Evolutionary conservation across 306 rosid species (phyloP).

Genomic region (Cucurbita moschata): DNA sequence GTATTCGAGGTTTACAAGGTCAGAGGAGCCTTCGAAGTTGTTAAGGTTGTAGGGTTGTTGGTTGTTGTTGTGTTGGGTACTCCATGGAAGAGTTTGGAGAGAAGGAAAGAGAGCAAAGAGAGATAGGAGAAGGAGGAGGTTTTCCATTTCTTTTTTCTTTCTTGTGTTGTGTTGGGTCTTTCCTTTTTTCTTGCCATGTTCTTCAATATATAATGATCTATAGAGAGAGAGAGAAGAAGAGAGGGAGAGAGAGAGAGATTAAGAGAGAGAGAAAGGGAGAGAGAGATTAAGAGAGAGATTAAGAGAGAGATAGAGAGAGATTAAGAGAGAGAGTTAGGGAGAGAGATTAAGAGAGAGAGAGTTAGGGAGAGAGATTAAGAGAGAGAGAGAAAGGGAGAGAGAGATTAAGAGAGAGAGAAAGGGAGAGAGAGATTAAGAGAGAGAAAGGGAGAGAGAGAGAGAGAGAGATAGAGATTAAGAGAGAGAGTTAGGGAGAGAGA

Average conservation of each 20-base stretch:
- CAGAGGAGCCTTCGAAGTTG: conserved; percentile 41
- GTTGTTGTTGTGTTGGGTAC: conserved; percentile 9
- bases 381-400: neutral
- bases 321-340: neutral
- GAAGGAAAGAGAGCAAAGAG: conserved; percentile 7
- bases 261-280: neutral
- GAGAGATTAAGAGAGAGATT: neutral
- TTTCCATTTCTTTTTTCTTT: conserved; percentile 18
- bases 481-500: no score
- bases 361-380: no score
- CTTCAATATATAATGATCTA: neutral
- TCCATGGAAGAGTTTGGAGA: conserved; percentile 15
- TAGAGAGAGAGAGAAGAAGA: no score
- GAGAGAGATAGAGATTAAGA: no score
- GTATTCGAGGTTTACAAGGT: conserved; percentile 33
- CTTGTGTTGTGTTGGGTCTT: neutral
- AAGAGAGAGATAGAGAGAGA: neutral
- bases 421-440: no score
- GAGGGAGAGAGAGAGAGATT: neutral
- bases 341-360: no score
- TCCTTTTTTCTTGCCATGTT: neutral
- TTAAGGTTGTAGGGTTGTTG: neutral
- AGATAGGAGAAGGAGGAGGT: neutral
- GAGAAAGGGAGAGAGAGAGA: no score
- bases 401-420: no score